These are phyloP conservation scores for Coemansia sp. DNA, from an alignment of 192 early-diverging fungal genomes.

Conservation along the genomic window DNA sequence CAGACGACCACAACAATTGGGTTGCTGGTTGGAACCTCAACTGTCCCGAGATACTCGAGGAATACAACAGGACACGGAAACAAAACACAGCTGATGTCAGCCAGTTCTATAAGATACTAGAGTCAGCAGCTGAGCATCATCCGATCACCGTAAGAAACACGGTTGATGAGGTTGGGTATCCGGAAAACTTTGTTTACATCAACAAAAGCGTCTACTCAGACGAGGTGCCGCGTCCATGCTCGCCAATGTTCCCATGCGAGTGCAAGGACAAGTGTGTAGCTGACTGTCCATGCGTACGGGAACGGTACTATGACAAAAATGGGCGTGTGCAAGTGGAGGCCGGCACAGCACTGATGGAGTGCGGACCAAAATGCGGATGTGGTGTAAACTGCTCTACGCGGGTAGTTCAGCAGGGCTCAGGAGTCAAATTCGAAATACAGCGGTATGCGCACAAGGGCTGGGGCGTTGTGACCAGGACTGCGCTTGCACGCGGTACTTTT, in stretches of 20 bases:
- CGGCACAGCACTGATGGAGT: constrained; percentile 33
- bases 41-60: constrained; percentile 10
- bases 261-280: constrained; percentile 26
- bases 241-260: constrained; percentile 33
- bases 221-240: constrained; percentile 43
- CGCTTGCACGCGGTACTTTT: constrained; percentile 62
- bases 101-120: constrained; percentile 28
- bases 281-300: constrained; percentile 27
- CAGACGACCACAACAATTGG: constrained; percentile 27
- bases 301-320: constrained; percentile 29
- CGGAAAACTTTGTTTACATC: constrained; percentile 44
- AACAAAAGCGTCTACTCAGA: constrained; percentile 36
- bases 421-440: constrained; percentile 41
- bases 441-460: constrained; percentile 46
- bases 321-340: constrained; percentile 20
- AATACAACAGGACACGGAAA: constrained; percentile 14
- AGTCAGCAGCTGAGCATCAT: constrained; percentile 13
- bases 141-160: constrained; percentile 37
- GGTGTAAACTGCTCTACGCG: constrained; percentile 32
- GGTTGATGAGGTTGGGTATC: constrained; percentile 34
- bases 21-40: constrained; percentile 8
- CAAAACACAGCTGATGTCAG: constrained; percentile 35
- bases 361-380: constrained; percentile 42
- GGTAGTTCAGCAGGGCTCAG: constrained; percentile 46
- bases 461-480: constrained; percentile 41